Evolutionary conservation across 2,329 filamentous ascomycete species (phyloP), one percentile per base, ranked within the genome.

Genomic region (Tolypocladium paradoxum): DNA sequence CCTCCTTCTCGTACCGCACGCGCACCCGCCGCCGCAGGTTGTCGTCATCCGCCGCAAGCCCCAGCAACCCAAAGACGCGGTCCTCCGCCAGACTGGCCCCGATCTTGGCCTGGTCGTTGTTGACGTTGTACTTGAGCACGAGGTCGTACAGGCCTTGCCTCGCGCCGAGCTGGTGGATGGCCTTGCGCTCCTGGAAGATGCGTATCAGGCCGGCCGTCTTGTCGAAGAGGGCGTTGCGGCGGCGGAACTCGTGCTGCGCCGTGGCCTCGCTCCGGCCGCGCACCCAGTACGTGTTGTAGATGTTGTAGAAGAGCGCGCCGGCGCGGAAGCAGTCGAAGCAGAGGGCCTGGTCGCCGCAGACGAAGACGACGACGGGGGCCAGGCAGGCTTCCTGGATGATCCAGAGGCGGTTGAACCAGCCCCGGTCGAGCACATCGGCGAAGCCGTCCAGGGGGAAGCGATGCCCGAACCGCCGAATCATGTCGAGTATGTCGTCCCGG

Each of bases 391-490:
- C 68, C 55, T 69, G 68, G 7, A 70, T 64, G 3, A 60, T 63
- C 68, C 68, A 71, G 1, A 70, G 55, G 6, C 68, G 66, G 24
- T 52, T 57, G 52, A 65, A 63, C 67, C 67, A 70, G 1, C 53
- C 8, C 4, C 65, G 58, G 14, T 57, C 51, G 31, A 69, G 56
- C 2, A 68, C 55, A 29, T 66, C 65, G 1, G 54, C 48, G n/a
- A 61, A 54, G 7, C 62, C 64, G 3, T 57, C 51, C 1, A 67
- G 38, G 3, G 66, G 66, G 38, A 61, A 68, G 3, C 20, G 34
- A 1, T 56, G 33, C 2, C 62, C 61, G 34, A 60, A 59, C 1
- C 53, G 58, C 0, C 51, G 53, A 0, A 69, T 9, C 1, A 67
- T 55, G 12, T 49, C 54, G 3, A 67, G 53, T 0, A 69, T 29